Base-by-base conservation (phyloP, 164 flowering plant species). In the Macadamia tetraphylla region DNA sequence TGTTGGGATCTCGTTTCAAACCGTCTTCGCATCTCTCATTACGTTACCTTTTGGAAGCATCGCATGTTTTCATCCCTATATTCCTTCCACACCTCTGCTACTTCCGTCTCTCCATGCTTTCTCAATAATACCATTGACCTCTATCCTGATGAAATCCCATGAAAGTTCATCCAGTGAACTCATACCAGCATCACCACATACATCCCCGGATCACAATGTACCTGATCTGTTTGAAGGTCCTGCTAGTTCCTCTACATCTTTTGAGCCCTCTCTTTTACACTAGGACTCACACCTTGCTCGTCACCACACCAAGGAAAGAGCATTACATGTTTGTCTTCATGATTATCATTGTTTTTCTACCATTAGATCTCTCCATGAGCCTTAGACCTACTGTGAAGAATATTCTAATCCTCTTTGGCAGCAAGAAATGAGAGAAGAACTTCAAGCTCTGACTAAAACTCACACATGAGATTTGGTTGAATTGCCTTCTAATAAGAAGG, bases 291-390 rank as follows among this genome's bases (percentile, higher is more conserved):
- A 43, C 6, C 6, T 4, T 4, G 9, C 9, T 9, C 66, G 53
- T 29, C 66, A 15, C 40, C 46, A 31, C 10, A 9, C 18, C 11
- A 63, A 35, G 53, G 55, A 44, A 46, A 23, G 53, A 18, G 4
- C 53, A n/a, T 32, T 6, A n/a, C 66, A 30, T 44, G 14, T 15
- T 13, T 55, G 46, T 48, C 53, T 63, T 9, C 55, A 46, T 43
- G 66, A 63, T 46, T 63, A 23, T 23, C 66, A 63, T 63, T 2
- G 30, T 18, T 63, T 43, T 63, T 63, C 0, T 63, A 32, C 53
- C n/a, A n/a, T n/a, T n/a, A n/a, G n/a, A n/a, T n/a, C n/a, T n/a
- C n/a, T n/a, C n/a, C n/a, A n/a, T n/a, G n/a, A n/a, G n/a, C n/a
- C n/a, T n/a, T n/a, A n/a, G n/a, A n/a, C n/a, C n/a, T n/a, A n/a